Conservation (phyloP, 2,329 filamentous ascomycete species). For the Volutella citrinella region DNA sequence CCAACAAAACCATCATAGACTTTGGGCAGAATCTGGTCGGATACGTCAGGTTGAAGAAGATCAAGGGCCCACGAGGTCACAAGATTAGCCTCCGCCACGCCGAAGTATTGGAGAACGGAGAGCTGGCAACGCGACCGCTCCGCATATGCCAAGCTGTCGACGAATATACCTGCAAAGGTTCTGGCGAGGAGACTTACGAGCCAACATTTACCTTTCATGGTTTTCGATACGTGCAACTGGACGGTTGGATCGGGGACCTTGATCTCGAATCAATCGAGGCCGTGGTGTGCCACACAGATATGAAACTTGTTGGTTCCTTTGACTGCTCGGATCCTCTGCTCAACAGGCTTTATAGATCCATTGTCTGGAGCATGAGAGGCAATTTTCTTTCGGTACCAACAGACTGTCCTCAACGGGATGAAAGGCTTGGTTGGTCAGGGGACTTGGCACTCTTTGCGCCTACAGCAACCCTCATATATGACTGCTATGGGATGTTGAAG, state of each 20-base stretch:
- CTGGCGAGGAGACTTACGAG: conserved; percentile 31
- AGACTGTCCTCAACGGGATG: conserved; percentile 56
- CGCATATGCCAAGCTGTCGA: conserved; percentile 48
- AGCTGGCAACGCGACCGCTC: conserved; percentile 40
- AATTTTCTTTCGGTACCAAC: conserved; percentile 58
- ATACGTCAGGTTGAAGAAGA: conserved; percentile 36
- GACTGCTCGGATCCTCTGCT: conserved; percentile 49
- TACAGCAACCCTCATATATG: conserved; percentile 51
- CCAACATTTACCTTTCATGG: conserved; percentile 52
- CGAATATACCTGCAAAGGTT: conserved; percentile 35
- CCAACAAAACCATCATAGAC: conserved; percentile 46
- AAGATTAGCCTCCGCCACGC: conserved; percentile 47
- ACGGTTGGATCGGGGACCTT: conserved; percentile 37
- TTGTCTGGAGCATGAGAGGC: conserved; percentile 54
- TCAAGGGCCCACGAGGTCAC: conserved; percentile 35
- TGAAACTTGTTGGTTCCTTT: conserved; percentile 50
- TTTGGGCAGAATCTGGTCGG: conserved; percentile 60
- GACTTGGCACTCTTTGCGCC: conserved; percentile 49
- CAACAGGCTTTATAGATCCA: conserved; percentile 54
- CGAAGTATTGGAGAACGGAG: conserved; percentile 51
- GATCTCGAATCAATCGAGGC: conserved; percentile 22
- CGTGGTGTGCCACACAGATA: conserved; percentile 48
- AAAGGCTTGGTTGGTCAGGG: conserved; percentile 53
- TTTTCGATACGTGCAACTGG: conserved; percentile 50
- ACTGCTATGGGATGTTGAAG: conserved; percentile 46